phyloP scores from a whole-genome alignment of 1,284 basidiomycete genomes.

The Ustilago nuda region DNA sequence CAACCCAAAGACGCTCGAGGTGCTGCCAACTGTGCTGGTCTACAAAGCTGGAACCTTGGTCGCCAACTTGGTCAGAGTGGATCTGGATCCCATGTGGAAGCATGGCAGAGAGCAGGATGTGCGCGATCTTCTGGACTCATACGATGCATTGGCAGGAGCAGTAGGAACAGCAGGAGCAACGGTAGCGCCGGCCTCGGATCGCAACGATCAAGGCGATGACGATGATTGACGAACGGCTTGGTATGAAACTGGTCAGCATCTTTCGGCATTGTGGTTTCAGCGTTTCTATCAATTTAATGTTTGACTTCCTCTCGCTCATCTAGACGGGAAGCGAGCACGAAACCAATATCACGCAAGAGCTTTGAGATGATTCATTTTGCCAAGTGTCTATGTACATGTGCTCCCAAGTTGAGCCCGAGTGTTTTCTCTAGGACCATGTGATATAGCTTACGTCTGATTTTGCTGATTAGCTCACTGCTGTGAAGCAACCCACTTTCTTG shows the following conservation, averaged over 20 bases:
- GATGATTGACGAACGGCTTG: conserved; percentile 2
- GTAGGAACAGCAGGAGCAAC: background rate
- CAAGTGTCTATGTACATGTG: background rate
- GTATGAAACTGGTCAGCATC: background rate
- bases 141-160: conserved; percentile 18
- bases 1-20: conserved; percentile 44
- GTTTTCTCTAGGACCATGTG: background rate
- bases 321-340: background rate
- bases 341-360: background rate
- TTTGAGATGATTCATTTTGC: background rate
- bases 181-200: background rate
- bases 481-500: conserved; percentile 71
- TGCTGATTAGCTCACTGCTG: conserved; percentile 14
- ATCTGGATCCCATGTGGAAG: conserved; percentile 55
- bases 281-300: background rate
- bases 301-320: background rate
- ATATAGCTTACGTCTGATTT: background rate
- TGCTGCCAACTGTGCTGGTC: conserved; percentile 60
- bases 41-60: conserved; percentile 55
- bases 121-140: conserved; percentile 37
- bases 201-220: conserved; percentile 5
- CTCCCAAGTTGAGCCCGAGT: background rate
- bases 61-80: conserved; percentile 59
- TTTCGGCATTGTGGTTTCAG: background rate
- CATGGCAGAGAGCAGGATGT: conserved; percentile 48